Base-by-base conservation (phyloP, 352 stramenopile species). In the Phytophthora syringae region DNA sequence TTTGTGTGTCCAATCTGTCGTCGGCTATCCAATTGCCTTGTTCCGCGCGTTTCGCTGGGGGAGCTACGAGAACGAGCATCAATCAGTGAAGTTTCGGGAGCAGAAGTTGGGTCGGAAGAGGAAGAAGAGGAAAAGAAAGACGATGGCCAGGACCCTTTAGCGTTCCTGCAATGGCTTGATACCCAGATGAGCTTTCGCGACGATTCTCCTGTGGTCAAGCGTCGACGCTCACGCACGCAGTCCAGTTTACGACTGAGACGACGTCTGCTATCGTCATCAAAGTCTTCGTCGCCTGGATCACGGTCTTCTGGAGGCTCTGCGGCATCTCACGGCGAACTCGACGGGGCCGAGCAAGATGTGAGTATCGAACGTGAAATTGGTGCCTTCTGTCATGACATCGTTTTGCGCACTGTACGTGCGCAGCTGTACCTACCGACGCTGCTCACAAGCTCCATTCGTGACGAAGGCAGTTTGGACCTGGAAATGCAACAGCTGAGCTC, bases 1-100 rank as follows among this genome's bases (percentile, higher is more conserved):
- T 95, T 93, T 55, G 61, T 90, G 36, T 95, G 87, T 56, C 87
- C 87, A 3, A 82, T 93, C 15, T 95, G 87, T 43, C 76, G 87
- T 13, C 78, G 87, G 9, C 70, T 95, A 6, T 89, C 83, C 1
- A 95, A 93, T 60, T 92, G 77, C 36, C 54, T 95, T 5, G 64
- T 95, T 0, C 87, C 87, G 1, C 68, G 60, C 16, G 54, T 88
- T 15, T 70, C 74, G 0, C 49, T 73, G 20, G 42, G 44, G 12
- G 42, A 68, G 15, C 25, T 64, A 25, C 45, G 34, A 18, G 47
- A 69, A n/a, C 68, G 39, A 22, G 58, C 37, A 16, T 65, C 34
- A 30, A 18, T 51, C 10, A 50, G 44, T 25, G 68, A 68, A 6
- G 60, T 64, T 11, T 49, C 59, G 25, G 53, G 67, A 15, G 7